Evolutionary conservation across 768 basidiomycete genomes (phyloP), one percentile per base, ranked within the genome.

Genomic region (Panaeolus papilionaceus): DNA sequence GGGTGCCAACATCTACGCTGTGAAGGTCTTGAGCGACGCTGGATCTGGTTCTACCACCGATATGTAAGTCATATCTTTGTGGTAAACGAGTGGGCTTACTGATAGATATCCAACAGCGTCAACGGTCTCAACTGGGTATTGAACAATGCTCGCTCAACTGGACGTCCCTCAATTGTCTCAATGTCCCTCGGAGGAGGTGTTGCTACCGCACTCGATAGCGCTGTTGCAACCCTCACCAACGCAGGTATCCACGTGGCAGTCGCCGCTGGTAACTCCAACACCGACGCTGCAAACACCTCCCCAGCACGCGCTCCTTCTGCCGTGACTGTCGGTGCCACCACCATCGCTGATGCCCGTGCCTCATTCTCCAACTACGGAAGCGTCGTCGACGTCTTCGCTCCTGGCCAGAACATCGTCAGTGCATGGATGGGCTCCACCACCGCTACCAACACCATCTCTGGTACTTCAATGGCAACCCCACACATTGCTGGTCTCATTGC

Each of bases 401-500:
- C 65, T 40, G 65, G 65, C 4, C 51, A 58, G 38, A 40, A 61
- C 39, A 54, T 66, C 37, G 49, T 44, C 39, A 58, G 49, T 28
- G 26, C 65, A 20, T 66, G 65, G 65, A 58, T 70, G 33, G 73
- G 69, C 18, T 75, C 72, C 68, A 70, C 62, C 62, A 75, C 72
- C 18, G 72, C 20, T 38, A 76, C 73, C 14, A 71, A 75, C 64
- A 68, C 40, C 65, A 74, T 74, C 61, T 75, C 72, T 23, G 77
- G 75, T 3, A 74, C 74, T 11, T 74, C 71, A 33, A 78, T 78
- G 78, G 71, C 74, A 11, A 70, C 74, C 16, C 78, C 81, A 38
- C 79, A 81, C 67, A 70, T 83, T 64, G 73, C 80, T 38, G 82
- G 82, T 26, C 69, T 82, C 47, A 74, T 80, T 45, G 80, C 82